Conservation (phyloP, 2,329 filamentous ascomycete species). For the Calonectria honghensis region DNA sequence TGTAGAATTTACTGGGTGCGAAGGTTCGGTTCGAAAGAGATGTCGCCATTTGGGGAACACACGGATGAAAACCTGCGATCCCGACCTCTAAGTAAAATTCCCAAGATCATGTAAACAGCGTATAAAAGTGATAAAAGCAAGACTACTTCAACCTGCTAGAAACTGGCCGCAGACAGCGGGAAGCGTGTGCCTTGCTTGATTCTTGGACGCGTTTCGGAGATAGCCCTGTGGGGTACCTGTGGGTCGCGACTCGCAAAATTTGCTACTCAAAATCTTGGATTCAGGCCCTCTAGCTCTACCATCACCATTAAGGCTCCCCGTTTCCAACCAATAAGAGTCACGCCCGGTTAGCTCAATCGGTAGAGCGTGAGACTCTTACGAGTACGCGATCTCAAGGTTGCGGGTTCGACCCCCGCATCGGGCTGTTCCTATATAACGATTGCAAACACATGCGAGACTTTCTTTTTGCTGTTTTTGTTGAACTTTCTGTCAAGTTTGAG, state of each 20-base stretch:
- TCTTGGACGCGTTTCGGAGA: background rate
- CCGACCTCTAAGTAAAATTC: background rate
- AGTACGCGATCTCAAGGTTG: constrained; percentile 70
- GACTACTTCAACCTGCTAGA: background rate
- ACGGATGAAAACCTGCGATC: background rate
- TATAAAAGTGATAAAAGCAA: background rate
- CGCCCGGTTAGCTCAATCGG: constrained; percentile 58
- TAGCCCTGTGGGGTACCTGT: background rate
- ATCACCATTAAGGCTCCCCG: background rate
- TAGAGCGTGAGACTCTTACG: constrained; percentile 81
- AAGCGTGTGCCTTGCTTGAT: background rate
- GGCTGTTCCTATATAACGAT: constrained; percentile 53
- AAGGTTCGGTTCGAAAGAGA: background rate
- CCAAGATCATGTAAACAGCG: background rate
- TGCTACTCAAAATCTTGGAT: background rate
- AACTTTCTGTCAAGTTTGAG: background rate
- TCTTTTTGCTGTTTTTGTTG: background rate
- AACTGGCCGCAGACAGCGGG: background rate
- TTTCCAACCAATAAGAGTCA: constrained; percentile 36
- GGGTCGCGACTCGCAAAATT: background rate
- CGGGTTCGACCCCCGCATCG: constrained; percentile 71
- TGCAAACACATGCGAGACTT: constrained; percentile 29
- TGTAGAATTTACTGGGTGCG: background rate
- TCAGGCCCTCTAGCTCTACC: rapidly evolving
- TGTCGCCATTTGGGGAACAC: background rate